Percentiles rank a stretch among this genome's conserved stretches.
These are phyloP conservation scores for Diplodia intermedia DNA, from an alignment of 2,329 filamentous ascomycete genomes.

Conservation along the genomic window DNA sequence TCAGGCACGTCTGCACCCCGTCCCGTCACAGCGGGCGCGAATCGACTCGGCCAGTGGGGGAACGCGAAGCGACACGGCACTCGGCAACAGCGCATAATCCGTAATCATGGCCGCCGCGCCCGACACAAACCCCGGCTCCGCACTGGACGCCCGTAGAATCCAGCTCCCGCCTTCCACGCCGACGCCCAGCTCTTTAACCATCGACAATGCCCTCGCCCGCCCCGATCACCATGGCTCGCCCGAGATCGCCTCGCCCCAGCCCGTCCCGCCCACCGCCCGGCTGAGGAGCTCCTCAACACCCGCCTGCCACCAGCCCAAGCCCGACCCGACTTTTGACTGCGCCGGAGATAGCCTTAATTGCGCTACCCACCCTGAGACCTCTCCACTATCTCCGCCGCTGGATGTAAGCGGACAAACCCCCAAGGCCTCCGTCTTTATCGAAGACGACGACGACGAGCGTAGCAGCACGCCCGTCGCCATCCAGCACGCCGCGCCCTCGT, in stretches of 20 bases:
- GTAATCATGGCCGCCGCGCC: constrained; percentile 13
- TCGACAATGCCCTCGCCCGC: constrained; percentile 11
- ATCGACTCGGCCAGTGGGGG: constrained; percentile 8
- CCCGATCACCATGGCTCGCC: constrained; percentile 4
- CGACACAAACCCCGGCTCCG: constrained; percentile 24
- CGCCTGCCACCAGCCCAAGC: constrained; percentile 7
- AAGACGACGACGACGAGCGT: constrained; percentile 12
- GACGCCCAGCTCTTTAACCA: constrained; percentile 15
- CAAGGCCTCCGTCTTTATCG: not conserved
- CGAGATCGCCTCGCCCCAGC: not conserved
- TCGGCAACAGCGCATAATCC: constrained; percentile 23
- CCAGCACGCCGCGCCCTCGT: not conserved
- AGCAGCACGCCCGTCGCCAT: constrained; percentile 18
- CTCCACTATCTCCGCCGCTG: constrained; percentile 26
- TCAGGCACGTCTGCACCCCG: constrained; percentile 16
- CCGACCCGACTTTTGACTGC: not conserved
- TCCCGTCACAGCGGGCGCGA: constrained; percentile 12
- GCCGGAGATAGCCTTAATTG: constrained; percentile 32
- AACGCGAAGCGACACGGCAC: constrained; percentile 5
- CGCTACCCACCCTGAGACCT: constrained; percentile 24
- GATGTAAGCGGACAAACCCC: constrained; percentile 26
- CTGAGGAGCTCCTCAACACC: constrained; percentile 27
- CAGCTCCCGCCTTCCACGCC: constrained; percentile 3
- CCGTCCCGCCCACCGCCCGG: constrained; percentile 8
- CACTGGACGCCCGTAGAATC: constrained; percentile 9